These are phyloP conservation scores for Ulota crispa DNA, from an alignment of 225 moss, liverwort and hornwort genomes.

Conservation along the genomic window DNA sequence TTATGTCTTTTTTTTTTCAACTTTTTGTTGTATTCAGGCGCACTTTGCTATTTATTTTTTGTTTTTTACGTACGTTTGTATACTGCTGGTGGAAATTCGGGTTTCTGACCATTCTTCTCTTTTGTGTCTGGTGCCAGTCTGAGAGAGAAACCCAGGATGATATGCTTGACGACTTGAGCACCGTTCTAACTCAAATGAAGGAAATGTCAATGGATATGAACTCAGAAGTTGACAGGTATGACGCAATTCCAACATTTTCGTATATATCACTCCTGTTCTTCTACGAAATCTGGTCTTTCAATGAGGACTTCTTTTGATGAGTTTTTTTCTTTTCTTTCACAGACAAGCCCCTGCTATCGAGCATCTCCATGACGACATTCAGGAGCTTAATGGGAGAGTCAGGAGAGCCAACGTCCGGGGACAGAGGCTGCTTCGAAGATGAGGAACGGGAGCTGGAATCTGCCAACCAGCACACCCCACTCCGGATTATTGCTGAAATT, in stretches of 20 bases:
- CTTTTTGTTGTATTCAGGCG: too few relatives aligned
- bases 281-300: neutral
- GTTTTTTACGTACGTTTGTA: neutral
- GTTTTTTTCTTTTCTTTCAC: neutral
- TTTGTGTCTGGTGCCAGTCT: conserved; percentile 25
- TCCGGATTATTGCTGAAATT: neutral
- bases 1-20: too few relatives aligned
- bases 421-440: conserved; percentile 59
- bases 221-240: conserved; percentile 55
- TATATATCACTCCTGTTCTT: neutral
- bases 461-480: neutral
- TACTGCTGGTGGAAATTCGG: neutral
- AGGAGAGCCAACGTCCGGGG: conserved; percentile 56
- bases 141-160: conserved; percentile 58
- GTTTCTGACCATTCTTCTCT: neutral
- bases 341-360: conserved; percentile 56
- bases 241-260: too few relatives aligned
- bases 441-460: neutral
- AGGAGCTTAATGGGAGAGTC: conserved; percentile 49
- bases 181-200: conserved; percentile 55
- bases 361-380: conserved; percentile 50
- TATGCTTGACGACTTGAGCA: conserved; percentile 59
- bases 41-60: neutral
- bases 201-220: conserved; percentile 71
- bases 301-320: neutral